phyloP scores from a whole-genome alignment of 1,284 basidiomycete species.

The Peniophora sp. region DNA sequence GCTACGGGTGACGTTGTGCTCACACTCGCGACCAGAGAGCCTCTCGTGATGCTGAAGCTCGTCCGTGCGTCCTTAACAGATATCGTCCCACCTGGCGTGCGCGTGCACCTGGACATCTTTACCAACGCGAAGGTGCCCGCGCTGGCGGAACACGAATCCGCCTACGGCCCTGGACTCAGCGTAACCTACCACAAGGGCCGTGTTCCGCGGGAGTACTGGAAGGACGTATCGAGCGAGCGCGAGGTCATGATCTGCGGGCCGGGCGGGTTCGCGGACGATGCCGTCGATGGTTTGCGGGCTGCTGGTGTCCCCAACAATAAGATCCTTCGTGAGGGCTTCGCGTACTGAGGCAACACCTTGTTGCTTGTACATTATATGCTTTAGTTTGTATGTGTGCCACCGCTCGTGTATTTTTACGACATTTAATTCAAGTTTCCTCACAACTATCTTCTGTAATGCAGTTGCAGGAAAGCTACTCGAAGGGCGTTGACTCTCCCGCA shows the following conservation, averaged over 20 bases:
- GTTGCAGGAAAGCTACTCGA: too few species aligned
- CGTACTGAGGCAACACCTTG: slow-evolving; percentile 25
- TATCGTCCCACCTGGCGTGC: slow-evolving; percentile 6
- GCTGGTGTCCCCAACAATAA: slow-evolving; percentile 19
- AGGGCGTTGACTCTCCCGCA: too few species aligned
- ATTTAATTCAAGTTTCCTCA: too few species aligned
- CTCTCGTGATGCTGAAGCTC: slow-evolving; percentile 33
- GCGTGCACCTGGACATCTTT: slow-evolving; percentile 16
- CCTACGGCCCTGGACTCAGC: neutral
- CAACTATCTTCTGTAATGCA: too few species aligned
- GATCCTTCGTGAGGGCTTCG: slow-evolving; percentile 29
- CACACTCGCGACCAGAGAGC: slow-evolving; percentile 41
- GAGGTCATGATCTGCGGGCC: slow-evolving; percentile 15
- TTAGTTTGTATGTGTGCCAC: too few species aligned
- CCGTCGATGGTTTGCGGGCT: slow-evolving; percentile 14
- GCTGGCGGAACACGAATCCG: neutral
- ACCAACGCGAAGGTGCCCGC: slow-evolving; percentile 15
- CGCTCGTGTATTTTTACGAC: too few species aligned
- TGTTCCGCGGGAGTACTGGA: slow-evolving; percentile 5
- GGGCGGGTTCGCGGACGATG: slow-evolving; percentile 11
- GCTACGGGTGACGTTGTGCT: slow-evolving; percentile 29
- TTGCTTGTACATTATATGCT: too few species aligned
- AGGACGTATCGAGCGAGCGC: slow-evolving; percentile 2
- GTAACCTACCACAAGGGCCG: slow-evolving; percentile 9
- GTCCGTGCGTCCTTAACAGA: slow-evolving; percentile 19